Evolutionary conservation across 2,329 filamentous ascomycete species (phyloP), one percentile per base, ranked within the genome.

Genomic region (Aspergillus novoparasiticus): DNA sequence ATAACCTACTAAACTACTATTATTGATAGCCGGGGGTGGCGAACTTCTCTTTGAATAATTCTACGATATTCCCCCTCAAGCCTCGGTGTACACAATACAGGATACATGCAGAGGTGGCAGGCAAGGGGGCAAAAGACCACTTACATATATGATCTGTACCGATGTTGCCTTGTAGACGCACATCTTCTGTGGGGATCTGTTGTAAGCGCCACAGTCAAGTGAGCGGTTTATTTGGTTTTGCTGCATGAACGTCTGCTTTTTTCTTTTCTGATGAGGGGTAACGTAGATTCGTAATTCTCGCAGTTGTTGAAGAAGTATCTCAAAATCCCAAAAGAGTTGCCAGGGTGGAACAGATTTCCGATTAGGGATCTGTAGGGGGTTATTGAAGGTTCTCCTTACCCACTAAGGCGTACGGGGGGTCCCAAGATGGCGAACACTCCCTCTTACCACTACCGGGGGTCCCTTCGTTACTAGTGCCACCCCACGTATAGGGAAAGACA

Each of bases 301-400:
- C 21, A 5, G n/a, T 23, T 41, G 39, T 11, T 46, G 43, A 46
- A 23, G n/a, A 11, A 43, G 19, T 43, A 19, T 43, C 41, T 43
- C 26, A 28, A 28, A 28, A 28, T 28, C 26, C 26, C 21, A 46
- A 41, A 41, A 41, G 39, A 41, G 36, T 8, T 2, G 36, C 16
- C 36, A 21, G n/a, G 41, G 48, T 51, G 48, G 48, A 51, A 51
- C 48, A 51, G 48, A 30, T 51, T 28, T 51, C 48, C 48, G 48
- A 46, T 46, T 46, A 21, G 43, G 43, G 39, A 41, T 41, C 19
- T 41, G 39, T 41, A n/a, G 19, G 39, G 16, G 39, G 39, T 14
- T 28, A 28, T 28, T 6, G 26, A 28, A 16, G 12, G 3, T n/a
- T 14, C 39, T 19, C 19, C 19, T 9, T 41, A 41, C 4, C 39